phyloP scores from a whole-genome alignment of 1,139 yeast genomes.

The Blastobotrys arbuscula region DNA sequence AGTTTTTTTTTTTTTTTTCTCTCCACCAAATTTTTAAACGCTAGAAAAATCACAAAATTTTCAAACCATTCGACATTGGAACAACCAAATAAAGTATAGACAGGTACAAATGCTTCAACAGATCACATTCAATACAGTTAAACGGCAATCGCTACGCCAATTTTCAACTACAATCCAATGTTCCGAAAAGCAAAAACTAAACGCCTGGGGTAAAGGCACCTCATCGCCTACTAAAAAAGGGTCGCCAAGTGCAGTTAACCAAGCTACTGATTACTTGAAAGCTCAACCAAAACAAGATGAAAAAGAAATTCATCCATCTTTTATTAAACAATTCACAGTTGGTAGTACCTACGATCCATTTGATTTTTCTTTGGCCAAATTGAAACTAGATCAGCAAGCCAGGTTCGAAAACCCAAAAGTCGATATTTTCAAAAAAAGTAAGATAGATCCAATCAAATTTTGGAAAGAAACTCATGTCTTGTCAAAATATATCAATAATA shows the following conservation, averaged over 20 bases:
- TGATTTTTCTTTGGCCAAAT: slow-evolving; percentile 28
- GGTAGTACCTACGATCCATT: slow-evolving; percentile 30
- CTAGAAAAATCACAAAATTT: too few relatives aligned
- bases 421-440: slow-evolving; percentile 24
- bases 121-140: neutral
- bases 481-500: slow-evolving; percentile 49
- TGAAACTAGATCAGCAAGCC: slow-evolving; percentile 20
- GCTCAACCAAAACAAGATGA: slow-evolving; percentile 7
- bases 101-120: neutral
- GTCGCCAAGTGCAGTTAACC: slow-evolving; percentile 1
- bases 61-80: neutral
- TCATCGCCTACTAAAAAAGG: neutral
- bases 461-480: slow-evolving; percentile 46
- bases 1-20: neutral
- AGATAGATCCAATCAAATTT: slow-evolving; percentile 29
- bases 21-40: neutral
- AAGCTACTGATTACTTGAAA: slow-evolving; percentile 3
- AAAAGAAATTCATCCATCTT: slow-evolving; percentile 22
- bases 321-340: slow-evolving; percentile 23
- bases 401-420: slow-evolving; percentile 23
- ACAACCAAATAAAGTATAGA: too few relatives aligned
- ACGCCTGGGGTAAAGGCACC: neutral
- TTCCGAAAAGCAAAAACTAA: neutral
- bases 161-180: neutral
- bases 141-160: neutral